Percentiles rank a stretch among this genome's conserved stretches.
These are phyloP conservation scores for Penicillium odoratum DNA, from an alignment of 495 filamentous ascomycete genomes.

Conservation along the genomic window DNA sequence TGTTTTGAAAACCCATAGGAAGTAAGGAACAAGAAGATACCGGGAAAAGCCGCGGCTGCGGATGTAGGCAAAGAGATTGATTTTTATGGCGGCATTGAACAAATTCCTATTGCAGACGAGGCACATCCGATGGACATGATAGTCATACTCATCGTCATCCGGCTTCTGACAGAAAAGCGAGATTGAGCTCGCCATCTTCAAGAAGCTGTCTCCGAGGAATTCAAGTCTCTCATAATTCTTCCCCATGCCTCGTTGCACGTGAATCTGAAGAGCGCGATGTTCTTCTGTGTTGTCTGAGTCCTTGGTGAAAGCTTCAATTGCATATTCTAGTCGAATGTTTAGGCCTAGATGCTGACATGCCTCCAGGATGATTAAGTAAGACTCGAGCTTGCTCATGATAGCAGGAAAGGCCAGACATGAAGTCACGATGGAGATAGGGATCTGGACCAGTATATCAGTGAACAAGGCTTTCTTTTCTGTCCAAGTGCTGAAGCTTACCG, in stretches of 20 bases:
- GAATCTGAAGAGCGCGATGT: conserved; percentile 65
- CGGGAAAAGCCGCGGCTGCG: conserved; percentile 80
- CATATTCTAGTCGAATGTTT: conserved; percentile 62
- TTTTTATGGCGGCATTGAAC: conserved; percentile 68
- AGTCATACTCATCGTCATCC: conserved; percentile 79
- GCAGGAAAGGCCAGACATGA: conserved; percentile 76
- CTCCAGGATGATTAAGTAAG: conserved; percentile 78
- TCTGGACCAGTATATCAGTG: conserved; percentile 35
- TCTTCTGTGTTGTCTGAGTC: conserved; percentile 91
- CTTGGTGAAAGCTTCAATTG: conserved; percentile 91
- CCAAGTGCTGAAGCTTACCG: conserved; percentile 50
- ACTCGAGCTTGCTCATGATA: conserved; percentile 80
- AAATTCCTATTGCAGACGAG: conserved; percentile 92
- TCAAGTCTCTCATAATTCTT: conserved; percentile 96
- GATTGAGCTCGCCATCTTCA: conserved; percentile 95
- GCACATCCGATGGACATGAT: conserved; percentile 87
- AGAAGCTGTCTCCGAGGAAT: conserved; percentile 89
- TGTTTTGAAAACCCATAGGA: not conserved
- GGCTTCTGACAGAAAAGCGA: conserved; percentile 74
- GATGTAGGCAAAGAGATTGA: conserved; percentile 70
- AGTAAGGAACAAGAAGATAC: conserved; percentile 30
- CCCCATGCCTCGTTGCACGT: conserved; percentile 87
- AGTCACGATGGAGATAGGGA: conserved; percentile 62
- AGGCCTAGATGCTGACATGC: conserved; percentile 60
- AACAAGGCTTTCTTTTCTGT: not conserved